Evolutionary conservation across 176 grass and related monocot species (phyloP).

Genomic region (Zizania latifolia): DNA sequence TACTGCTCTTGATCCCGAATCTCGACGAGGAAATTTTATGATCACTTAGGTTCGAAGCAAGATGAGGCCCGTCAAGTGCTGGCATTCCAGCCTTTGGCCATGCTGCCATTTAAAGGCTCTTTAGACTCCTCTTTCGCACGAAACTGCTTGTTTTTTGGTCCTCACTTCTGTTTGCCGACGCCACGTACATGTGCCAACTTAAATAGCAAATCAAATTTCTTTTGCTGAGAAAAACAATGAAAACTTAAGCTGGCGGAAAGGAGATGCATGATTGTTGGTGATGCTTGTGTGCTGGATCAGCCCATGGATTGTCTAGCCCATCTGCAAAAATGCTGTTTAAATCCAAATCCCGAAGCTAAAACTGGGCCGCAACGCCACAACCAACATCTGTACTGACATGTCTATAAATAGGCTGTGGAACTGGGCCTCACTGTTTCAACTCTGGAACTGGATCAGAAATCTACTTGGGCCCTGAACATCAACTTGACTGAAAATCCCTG

Average conservation of each 20-base stretch:
- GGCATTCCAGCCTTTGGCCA: slow-evolving; percentile 3
- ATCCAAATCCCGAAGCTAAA: no score
- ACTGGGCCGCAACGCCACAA: not conserved
- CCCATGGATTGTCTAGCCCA: no score
- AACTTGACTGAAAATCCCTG: not conserved
- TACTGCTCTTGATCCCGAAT: no score
- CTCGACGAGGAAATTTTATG: not conserved
- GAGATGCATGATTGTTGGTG: no score
- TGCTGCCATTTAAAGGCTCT: not conserved
- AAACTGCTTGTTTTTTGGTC: not conserved
- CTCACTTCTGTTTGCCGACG: not conserved
- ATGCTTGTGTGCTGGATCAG: no score
- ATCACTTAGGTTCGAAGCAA: slow-evolving; percentile 31
- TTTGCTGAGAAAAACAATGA: no score
- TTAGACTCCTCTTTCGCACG: not conserved
- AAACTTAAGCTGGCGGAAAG: no score
- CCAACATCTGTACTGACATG: no score
- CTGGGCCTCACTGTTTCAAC: not conserved
- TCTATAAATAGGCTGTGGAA: not conserved
- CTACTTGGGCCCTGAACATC: not conserved
- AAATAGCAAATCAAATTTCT: no score
- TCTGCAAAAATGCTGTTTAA: no score
- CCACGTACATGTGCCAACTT: no score
- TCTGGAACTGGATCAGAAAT: not conserved
- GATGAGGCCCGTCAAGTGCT: not conserved